Percentiles rank a stretch among this genome's conserved stretches.
Evolutionary conservation across 2,329 filamentous ascomycete species (phyloP).

Genomic region (Apiospora koreana): DNA sequence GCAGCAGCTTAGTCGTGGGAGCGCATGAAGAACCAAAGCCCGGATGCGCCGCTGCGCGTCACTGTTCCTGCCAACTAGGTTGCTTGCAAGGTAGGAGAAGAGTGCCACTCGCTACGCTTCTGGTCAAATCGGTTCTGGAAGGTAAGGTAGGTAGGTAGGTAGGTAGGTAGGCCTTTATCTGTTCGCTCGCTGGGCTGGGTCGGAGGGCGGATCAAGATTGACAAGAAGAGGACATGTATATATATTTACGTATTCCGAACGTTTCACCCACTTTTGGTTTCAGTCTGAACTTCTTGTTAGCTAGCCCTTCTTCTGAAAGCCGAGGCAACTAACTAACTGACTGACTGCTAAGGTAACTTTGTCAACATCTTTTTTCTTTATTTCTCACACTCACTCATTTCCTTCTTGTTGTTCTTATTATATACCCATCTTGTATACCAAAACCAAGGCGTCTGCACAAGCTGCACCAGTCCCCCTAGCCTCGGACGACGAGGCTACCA

Average conservation of each 20-base stretch:
- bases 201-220: not conserved
- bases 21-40: not conserved
- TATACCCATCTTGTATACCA: not conserved
- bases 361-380: not conserved
- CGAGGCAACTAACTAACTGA: not conserved
- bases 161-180: no score
- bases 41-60: not conserved
- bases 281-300: conserved; percentile 1
- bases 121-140: not conserved
- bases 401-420: not conserved
- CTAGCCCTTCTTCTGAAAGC: not conserved
- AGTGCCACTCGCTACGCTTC: not conserved
- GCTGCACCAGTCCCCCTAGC: not conserved
- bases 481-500: not conserved
- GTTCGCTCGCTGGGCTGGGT: not conserved
- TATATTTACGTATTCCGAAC: not conserved
- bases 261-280: conserved; percentile 10
- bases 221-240: not conserved
- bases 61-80: not conserved
- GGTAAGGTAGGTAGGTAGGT: not conserved
- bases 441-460: not conserved
- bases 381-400: not conserved
- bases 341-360: not conserved
- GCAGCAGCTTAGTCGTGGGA: not conserved
- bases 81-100: not conserved